Evolutionary conservation across 805 yeast genomes (phyloP).

Genomic region (Brettanomyces sp.): DNA sequence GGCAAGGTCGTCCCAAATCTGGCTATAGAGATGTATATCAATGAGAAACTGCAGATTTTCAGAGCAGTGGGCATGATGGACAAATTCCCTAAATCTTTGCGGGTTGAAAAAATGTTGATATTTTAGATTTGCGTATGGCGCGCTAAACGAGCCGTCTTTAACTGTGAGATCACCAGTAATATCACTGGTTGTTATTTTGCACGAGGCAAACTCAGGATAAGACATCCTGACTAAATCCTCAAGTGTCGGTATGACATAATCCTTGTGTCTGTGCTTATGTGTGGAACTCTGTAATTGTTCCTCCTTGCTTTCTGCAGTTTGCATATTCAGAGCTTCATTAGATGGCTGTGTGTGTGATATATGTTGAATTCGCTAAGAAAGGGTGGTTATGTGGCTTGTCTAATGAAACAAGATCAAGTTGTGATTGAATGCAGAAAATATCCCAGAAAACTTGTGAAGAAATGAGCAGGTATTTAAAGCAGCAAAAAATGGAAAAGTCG

Average conservation of each 20-base stretch:
- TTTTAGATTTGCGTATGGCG: not conserved
- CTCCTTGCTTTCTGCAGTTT: not conserved
- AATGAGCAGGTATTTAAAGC: no score
- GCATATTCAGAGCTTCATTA: no score
- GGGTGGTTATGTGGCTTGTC: no score
- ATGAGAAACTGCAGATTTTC: constrained; percentile 16
- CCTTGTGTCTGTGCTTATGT: not conserved
- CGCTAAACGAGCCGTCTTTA: constrained; percentile 1
- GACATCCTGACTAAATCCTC: constrained; percentile 8
- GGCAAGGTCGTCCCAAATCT: constrained; percentile 9
- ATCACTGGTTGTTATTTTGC: not conserved
- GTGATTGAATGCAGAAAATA: no score
- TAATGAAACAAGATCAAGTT: no score
- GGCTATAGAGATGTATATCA: constrained; percentile 12
- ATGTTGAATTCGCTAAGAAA: no score
- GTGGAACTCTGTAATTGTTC: no score
- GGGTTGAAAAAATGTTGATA: constrained; percentile 6
- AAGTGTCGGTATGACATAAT: constrained; percentile 7
- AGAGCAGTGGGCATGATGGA: constrained; percentile 9
- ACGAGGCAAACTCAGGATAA: constrained; percentile 2
- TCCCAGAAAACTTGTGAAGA: no score
- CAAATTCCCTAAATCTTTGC: constrained; percentile 8
- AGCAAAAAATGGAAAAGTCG: no score
- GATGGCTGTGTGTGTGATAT: no score
- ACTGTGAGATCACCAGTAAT: not conserved